Base-by-base conservation (phyloP, 345 rosid species). In the Eucalyptus cloeziana region DNA sequence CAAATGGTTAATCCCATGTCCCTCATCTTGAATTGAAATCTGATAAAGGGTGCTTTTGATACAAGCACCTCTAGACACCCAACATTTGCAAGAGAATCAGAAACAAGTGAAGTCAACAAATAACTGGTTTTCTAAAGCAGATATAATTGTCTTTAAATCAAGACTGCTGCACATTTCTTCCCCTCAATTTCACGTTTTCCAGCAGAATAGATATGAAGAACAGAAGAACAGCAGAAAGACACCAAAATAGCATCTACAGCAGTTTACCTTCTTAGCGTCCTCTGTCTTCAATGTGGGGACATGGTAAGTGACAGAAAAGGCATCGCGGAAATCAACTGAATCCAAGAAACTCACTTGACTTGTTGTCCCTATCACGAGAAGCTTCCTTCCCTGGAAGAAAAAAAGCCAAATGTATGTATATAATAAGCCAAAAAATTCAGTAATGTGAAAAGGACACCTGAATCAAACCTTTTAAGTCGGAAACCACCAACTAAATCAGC, bases 301-400 rank as follows among this genome's bases (percentile, higher is more conserved):
- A 50, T 92, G 91, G 90, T 94, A 94, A 50, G 96, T 92, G 90
- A 98, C 93, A 49, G 99, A 93, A 92, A 98, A 98, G 44, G 97
- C 91, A 87, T 94, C 94, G 56, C 95, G 90, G 79, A 97, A 21
- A 49, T 96, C 96, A 88, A 98, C 87, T 30, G 98, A 95, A 86
- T 94, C 97, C 91, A 97, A 91, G 94, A 97, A 97, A 86, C 90
- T 91, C 67, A 96, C 92, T 91, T 97, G 94, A 91, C 99, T 97
- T 33, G 99, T 96, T 88, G 99, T 97, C 87, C 99, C 99, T 19
- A 97, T 91, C 89, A 98, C 97, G 49, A 98, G 90, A 92, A 98
- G 98, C 56, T 96, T 97, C 88, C 93, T 98, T 54, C 98, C 98
- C 97, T 98, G 93, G 91, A 4, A 89, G 52, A 90, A 0, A 79